Conservation (phyloP, 768 basidiomycete genomes). For the Ramaria sp. region DNA sequence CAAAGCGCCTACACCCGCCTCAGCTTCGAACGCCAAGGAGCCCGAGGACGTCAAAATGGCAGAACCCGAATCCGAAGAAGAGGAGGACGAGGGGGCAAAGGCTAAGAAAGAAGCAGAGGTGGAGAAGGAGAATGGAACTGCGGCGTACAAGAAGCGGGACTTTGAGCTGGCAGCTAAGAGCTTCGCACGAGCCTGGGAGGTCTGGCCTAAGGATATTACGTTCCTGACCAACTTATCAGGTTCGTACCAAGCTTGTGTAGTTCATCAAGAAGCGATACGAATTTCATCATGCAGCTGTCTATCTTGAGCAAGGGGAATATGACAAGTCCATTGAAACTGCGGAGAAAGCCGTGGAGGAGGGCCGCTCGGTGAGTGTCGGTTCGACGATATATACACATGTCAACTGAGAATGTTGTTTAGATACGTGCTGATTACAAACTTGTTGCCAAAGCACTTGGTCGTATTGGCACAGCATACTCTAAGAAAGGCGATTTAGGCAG, state of each 20-base stretch:
- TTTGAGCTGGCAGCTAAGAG: conserved; percentile 66
- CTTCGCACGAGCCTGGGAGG: conserved; percentile 86
- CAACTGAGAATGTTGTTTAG: conserved; percentile 23
- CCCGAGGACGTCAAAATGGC: conserved; percentile 55
- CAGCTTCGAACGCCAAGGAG: conserved; percentile 25
- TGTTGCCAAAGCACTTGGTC: conserved; percentile 88
- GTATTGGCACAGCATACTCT: conserved; percentile 75
- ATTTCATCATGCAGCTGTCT: conserved; percentile 49
- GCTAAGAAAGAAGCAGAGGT: conserved; percentile 70
- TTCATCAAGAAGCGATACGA: neutral
- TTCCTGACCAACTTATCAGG: conserved; percentile 88
- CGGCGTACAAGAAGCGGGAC: conserved; percentile 77
- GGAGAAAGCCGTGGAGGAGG: conserved; percentile 95
- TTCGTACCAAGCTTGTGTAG: conserved; percentile 21
- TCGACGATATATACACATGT: neutral
- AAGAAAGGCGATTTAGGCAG: conserved; percentile 65
- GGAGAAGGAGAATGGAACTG: conserved; percentile 68
- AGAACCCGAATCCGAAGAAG: conserved; percentile 33
- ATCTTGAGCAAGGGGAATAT: conserved; percentile 90
- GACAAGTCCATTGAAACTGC: conserved; percentile 85
- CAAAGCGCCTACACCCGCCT: conserved; percentile 28
- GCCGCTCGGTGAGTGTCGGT: conserved; percentile 51
- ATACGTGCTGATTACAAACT: conserved; percentile 91
- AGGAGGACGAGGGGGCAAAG: conserved; percentile 57
- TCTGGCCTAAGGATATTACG: conserved; percentile 87